Evolutionary conservation across 176 grass and related monocot genomes (phyloP), one percentile per base, ranked within the genome.

Genomic region (Oryza rufipogon): DNA sequence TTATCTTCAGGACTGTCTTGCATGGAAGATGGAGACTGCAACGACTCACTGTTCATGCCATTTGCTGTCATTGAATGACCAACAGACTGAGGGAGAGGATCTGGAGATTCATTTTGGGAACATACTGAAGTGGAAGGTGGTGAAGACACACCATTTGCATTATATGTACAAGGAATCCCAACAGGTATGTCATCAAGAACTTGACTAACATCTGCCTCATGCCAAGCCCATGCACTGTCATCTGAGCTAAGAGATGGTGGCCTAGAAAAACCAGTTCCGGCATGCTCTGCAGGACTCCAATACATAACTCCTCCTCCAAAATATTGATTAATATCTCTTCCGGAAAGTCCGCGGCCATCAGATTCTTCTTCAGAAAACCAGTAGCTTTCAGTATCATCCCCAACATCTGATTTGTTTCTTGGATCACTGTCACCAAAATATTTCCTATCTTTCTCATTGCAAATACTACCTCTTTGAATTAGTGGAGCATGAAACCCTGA

Each of bases 261-360:
- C 41, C 91, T 86, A 69, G 94, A 96, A 87, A 93, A 96, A 33
- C 89, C 91, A 20, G 89, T 91, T 91, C 91, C 93, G 12, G 80
- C 79, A 89, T 89, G 90, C 83, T 98, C 96, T 39, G 93, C 91
- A 76, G 96, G 91, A 88, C 89, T 98, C 96, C 96, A 98, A 63
- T 98, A 98, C 96, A 98, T 98, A 56, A 98, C 73, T n/a, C 96
- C 96, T 70, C 96, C 96, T 80, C 96, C 96, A 75, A 98, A 98
- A 88, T 90, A 91, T 91, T 98, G 91, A 81, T 95, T 95, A 90
- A 90, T 89, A 75, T 94, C 92, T 82, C 91, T 93, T 86, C 87
- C 92, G 79, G 96, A 92, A 80, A 78, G 73, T 74, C 89, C 84
- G 33, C 74, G 81, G 7, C 45, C 81, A 63, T 98, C 96, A 63